Evolutionary conservation across 2,329 filamentous ascomycete species (phyloP).

Genomic region (Aspergillus hortae): DNA sequence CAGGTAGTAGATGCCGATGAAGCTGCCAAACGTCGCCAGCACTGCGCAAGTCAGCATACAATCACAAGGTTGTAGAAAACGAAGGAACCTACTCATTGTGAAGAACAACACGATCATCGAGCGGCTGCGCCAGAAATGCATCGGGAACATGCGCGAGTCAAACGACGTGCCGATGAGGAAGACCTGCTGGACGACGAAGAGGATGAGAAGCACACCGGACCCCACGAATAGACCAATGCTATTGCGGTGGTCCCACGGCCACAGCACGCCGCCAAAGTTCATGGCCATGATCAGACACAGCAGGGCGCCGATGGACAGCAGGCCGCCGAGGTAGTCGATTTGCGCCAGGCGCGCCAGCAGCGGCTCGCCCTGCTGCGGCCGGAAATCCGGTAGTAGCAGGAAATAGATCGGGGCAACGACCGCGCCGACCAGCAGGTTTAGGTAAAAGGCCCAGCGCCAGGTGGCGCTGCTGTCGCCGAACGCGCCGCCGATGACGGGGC

Average conservation of each 20-base stretch:
- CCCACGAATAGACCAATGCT: constrained; percentile 36
- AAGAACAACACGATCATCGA: constrained; percentile 44
- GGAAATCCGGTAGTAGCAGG: constrained; percentile 36
- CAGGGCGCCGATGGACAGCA: constrained; percentile 44
- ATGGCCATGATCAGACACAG: constrained; percentile 47
- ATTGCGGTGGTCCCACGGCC: constrained; percentile 43
- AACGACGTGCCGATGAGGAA: constrained; percentile 41
- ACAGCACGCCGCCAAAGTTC: constrained; percentile 49
- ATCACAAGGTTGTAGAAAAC: constrained; percentile 24
- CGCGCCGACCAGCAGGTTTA: constrained; percentile 51
- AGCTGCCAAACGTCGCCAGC: constrained; percentile 16
- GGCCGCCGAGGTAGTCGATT: constrained; percentile 45
- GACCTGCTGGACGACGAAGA: constrained; percentile 46
- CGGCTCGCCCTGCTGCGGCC: constrained; percentile 20
- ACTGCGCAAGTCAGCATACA: background rate
- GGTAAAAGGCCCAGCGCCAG: constrained; percentile 49
- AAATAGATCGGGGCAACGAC: constrained; percentile 42
- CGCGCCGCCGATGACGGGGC: constrained; percentile 21
- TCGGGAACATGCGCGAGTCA: constrained; percentile 47
- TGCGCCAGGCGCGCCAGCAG: constrained; percentile 23
- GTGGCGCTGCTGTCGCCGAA: constrained; percentile 8
- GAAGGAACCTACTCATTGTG: constrained; percentile 26
- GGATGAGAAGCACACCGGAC: constrained; percentile 41
- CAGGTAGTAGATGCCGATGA: constrained; percentile 48
- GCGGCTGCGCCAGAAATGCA: constrained; percentile 40